Percentiles rank a stretch among this genome's conserved stretches.
Conservation (phyloP, 2,329 filamentous ascomycete species). For the Sclerotinia subarctica region DNA sequence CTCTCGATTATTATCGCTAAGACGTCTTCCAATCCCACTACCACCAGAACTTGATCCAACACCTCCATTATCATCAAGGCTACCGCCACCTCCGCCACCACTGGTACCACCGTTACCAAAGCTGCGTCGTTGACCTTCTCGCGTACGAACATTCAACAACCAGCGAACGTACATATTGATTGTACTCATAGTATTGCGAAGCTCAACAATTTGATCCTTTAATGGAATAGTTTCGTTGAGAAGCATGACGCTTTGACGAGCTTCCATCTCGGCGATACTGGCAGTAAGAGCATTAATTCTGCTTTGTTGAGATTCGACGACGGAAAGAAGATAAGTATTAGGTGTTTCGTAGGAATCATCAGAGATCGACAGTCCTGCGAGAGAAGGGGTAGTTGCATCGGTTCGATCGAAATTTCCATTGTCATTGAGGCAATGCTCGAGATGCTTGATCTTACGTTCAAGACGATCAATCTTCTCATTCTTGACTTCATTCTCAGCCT, state of each 20-base stretch:
- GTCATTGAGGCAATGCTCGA: conserved; percentile 40
- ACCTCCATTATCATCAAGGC: conserved; percentile 7
- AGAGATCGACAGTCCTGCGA: conserved; percentile 12
- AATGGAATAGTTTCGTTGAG: conserved; percentile 61
- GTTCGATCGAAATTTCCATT: conserved; percentile 32
- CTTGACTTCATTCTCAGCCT: conserved; percentile 42
- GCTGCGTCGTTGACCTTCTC: conserved; percentile 32
- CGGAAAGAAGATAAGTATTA: conserved; percentile 45
- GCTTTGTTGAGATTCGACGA: conserved; percentile 52
- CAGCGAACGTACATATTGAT: conserved; percentile 40
- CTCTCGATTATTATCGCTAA: conserved; percentile 12
- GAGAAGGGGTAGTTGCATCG: conserved; percentile 26
- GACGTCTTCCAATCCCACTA: conserved; percentile 9
- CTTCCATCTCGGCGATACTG: conserved; percentile 56
- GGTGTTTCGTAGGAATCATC: conserved; percentile 39
- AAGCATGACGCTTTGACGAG: conserved; percentile 57
- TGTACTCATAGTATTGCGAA: conserved; percentile 38
- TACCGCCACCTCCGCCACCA: background rate
- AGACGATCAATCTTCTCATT: conserved; percentile 47
- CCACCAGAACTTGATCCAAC: conserved; percentile 11
- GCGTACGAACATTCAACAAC: conserved; percentile 38
- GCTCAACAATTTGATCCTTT: conserved; percentile 59
- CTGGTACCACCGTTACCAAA: background rate
- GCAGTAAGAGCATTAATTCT: conserved; percentile 57
- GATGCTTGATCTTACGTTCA: conserved; percentile 44